phyloP scores from a whole-genome alignment of 768 basidiomycete species.

The Trametes coccinea region DNA sequence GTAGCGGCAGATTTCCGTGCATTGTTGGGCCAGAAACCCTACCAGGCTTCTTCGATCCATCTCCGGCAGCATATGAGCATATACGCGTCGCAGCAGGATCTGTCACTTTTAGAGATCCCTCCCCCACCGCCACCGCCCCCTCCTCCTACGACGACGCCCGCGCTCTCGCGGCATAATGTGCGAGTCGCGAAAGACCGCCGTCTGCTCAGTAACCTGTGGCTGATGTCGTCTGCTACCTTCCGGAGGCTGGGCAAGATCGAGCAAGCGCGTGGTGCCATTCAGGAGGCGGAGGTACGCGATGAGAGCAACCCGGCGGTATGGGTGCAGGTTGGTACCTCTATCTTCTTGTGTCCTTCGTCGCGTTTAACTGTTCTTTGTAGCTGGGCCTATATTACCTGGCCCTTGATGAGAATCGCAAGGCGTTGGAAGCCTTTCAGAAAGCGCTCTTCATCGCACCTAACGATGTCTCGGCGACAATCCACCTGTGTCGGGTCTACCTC shows the following conservation, averaged over 20 bases:
- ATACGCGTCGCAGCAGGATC: conserved; percentile 34
- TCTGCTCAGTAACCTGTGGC: conserved; percentile 85
- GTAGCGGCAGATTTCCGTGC: conserved; percentile 62
- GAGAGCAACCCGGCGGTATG: conserved; percentile 87
- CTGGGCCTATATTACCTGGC: conserved; percentile 74
- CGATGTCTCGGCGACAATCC: conserved; percentile 74
- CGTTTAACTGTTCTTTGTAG: too few species aligned
- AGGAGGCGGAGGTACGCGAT: conserved; percentile 91
- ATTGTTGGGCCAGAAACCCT: conserved; percentile 59
- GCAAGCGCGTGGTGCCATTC: conserved; percentile 86
- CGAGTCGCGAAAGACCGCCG: conserved; percentile 56
- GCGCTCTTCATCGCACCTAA: conserved; percentile 86
- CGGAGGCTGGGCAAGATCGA: conserved; percentile 86
- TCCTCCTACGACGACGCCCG: conserved; percentile 33
- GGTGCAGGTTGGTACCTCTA: conserved; percentile 72
- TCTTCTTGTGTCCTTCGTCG: not conserved
- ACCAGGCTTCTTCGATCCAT: conserved; percentile 83
- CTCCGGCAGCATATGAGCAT: conserved; percentile 57
- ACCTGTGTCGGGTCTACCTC: conserved; percentile 78
- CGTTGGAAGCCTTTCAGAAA: conserved; percentile 79
- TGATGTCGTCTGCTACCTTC: conserved; percentile 94
- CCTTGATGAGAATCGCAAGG: conserved; percentile 55
- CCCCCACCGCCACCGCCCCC: conserved; percentile 48
- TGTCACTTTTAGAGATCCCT: conserved; percentile 32
- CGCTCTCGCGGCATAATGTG: conserved; percentile 30